A percentile compares a stretch with the other conserved stretches of the same genome.
Conservation (phyloP, 345 rosid species). For the Viola odorata region DNA sequence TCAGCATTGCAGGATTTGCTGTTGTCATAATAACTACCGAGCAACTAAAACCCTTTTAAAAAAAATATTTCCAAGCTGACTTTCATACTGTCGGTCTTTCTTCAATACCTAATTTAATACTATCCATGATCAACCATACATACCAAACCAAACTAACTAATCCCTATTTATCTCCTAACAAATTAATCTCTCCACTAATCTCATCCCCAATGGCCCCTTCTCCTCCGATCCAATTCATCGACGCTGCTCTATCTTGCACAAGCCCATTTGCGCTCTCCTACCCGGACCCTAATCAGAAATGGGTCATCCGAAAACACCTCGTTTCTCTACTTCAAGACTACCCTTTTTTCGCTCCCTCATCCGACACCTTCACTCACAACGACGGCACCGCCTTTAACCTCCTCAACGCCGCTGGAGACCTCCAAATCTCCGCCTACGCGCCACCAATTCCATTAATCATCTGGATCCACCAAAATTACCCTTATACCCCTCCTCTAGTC, state of each 20-base stretch:
- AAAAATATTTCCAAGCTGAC: slow-evolving; percentile 7
- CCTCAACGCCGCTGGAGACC: slow-evolving; percentile 35
- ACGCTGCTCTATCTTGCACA: slow-evolving; percentile 43
- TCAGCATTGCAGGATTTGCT: too few species aligned
- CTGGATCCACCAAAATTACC: slow-evolving; percentile 70
- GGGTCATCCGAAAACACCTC: slow-evolving; percentile 54
- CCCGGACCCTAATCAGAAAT: slow-evolving; percentile 52
- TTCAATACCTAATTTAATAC: not conserved
- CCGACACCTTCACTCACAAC: slow-evolving; percentile 43
- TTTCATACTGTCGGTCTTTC: slow-evolving; percentile 4
- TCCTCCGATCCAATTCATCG: slow-evolving; percentile 45
- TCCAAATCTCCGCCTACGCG: slow-evolving; percentile 27
- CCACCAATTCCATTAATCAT: slow-evolving; percentile 43
- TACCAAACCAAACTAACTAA: too few species aligned
- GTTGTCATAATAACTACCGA: not conserved
- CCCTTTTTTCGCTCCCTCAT: slow-evolving; percentile 39
- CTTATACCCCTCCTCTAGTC: slow-evolving; percentile 48
- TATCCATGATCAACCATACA: too few species aligned
- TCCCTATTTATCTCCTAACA: too few species aligned
- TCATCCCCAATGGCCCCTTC: slow-evolving; percentile 34
- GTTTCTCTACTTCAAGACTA: slow-evolving; percentile 45
- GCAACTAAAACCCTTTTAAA: not conserved
- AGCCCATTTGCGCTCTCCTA: slow-evolving; percentile 48
- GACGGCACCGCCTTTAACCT: slow-evolving; percentile 58
- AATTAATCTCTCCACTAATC: not conserved